Conservation (phyloP, 2,329 filamentous ascomycete species). For the Fusarium zealandicum region DNA sequence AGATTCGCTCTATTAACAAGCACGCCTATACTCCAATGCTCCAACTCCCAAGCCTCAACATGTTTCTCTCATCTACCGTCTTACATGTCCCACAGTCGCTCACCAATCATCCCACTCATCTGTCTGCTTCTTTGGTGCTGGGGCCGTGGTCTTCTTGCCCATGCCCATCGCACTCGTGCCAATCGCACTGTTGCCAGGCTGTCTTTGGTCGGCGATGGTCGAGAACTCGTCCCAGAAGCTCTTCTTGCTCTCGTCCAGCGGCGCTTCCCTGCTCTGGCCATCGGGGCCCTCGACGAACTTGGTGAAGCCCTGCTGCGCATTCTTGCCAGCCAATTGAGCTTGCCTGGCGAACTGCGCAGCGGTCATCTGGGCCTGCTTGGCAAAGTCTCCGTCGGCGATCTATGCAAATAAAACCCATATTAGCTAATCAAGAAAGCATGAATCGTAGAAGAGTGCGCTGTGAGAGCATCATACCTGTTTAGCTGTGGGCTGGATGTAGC, state of each 20-base stretch:
- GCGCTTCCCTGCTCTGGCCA: slow-evolving; percentile 48
- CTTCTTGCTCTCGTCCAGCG: slow-evolving; percentile 70
- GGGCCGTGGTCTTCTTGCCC: slow-evolving; percentile 50
- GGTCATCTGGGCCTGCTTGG: slow-evolving; percentile 68
- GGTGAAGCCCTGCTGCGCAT: slow-evolving; percentile 80
- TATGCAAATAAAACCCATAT: slow-evolving; percentile 46
- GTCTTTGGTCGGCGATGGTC: slow-evolving; percentile 66
- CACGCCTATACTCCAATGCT: slow-evolving; percentile 43
- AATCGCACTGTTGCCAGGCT: slow-evolving; percentile 57
- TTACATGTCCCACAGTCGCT: slow-evolving; percentile 3
- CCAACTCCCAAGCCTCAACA: slow-evolving; percentile 35
- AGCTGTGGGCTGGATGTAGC: slow-evolving; percentile 91
- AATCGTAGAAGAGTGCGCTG: background rate
- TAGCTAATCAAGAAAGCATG: slow-evolving; percentile 29
- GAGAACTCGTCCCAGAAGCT: slow-evolving; percentile 96
- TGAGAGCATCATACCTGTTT: slow-evolving; percentile 68
- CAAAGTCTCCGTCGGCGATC: slow-evolving; percentile 82
- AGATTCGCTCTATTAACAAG: slow-evolving; percentile 30
- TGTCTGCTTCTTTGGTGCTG: slow-evolving; percentile 52
- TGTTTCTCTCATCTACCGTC: slow-evolving; percentile 11
- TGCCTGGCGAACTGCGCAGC: slow-evolving; percentile 72
- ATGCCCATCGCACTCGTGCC: slow-evolving; percentile 68
- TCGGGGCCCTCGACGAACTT: slow-evolving; percentile 84
- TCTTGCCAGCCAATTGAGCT: slow-evolving; percentile 73
- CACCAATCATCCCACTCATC: slow-evolving; percentile 74